Percentiles rank a stretch among this genome's conserved stretches.
Evolutionary conservation across 768 basidiomycete species (phyloP).

Genomic region (Macrolepiota albuminosa): DNA sequence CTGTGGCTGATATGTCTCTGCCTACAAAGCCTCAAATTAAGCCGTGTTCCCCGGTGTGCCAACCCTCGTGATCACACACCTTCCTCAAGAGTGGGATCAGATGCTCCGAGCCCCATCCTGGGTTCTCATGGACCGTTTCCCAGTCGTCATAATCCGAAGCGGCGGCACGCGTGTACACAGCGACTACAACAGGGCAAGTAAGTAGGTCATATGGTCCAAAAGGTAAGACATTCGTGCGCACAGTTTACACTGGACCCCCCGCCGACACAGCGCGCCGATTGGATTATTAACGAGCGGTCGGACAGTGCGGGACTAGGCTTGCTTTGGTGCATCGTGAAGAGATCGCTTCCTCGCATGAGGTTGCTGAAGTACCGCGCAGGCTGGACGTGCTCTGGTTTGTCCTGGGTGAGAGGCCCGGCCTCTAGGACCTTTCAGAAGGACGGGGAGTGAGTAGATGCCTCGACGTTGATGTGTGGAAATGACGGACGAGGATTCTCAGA

Average conservation of each 20-base stretch:
- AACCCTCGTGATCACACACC: conserved; percentile 23
- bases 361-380: conserved; percentile 47
- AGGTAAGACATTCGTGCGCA: conserved; percentile 18
- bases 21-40: conserved; percentile 12
- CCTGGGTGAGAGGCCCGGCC: conserved; percentile 46
- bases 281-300: conserved; percentile 40
- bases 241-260: conserved; percentile 63
- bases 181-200: conserved; percentile 22
- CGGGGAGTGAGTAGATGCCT: not conserved
- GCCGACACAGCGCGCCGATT: conserved; percentile 47
- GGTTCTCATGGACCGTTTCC: conserved; percentile 44
- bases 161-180: conserved; percentile 52
- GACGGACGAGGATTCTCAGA: conserved; percentile 48
- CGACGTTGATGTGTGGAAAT: not conserved
- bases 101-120: conserved; percentile 56
- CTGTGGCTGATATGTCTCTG: conserved; percentile 33
- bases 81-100: conserved; percentile 56
- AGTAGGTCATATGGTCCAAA: not conserved
- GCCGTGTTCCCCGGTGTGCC: not conserved
- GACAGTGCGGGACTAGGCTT: conserved; percentile 35
- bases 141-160: conserved; percentile 67
- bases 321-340: conserved; percentile 41
- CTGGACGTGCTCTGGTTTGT: conserved; percentile 43
- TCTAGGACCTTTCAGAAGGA: conserved; percentile 41
- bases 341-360: conserved; percentile 31